These are phyloP conservation scores for Periconia macrospinosa DNA, from an alignment of 2,329 filamentous ascomycete species.

Conservation along the genomic window DNA sequence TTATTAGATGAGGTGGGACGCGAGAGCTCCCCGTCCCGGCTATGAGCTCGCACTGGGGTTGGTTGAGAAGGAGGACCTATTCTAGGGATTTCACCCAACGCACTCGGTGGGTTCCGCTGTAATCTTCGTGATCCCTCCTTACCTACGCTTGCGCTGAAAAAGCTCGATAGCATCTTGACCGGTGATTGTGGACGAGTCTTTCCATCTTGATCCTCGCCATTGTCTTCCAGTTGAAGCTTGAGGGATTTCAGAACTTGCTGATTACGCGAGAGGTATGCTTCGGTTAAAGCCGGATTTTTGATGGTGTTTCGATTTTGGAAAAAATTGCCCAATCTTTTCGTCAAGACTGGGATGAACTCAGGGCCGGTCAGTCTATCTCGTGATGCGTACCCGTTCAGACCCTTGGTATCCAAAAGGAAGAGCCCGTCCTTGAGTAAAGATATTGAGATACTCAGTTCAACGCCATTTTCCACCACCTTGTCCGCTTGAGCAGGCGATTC, in stretches of 20 bases:
- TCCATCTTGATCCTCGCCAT: slow-evolving; percentile 52
- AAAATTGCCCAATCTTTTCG: slow-evolving; percentile 73
- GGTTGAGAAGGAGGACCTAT: slow-evolving; percentile 38
- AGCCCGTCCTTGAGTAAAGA: slow-evolving; percentile 56
- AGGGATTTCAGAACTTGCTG: slow-evolving; percentile 75
- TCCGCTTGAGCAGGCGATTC: slow-evolving; percentile 67
- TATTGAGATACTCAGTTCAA: slow-evolving; percentile 72
- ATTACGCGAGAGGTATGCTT: slow-evolving; percentile 75
- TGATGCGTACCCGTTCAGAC: slow-evolving; percentile 70
- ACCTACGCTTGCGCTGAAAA: slow-evolving; percentile 66
- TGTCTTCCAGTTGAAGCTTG: slow-evolving; percentile 62
- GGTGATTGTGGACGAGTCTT: slow-evolving; percentile 81
- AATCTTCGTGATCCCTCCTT: slow-evolving; percentile 43
- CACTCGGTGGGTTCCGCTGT: slow-evolving; percentile 34
- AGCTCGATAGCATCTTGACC: slow-evolving; percentile 84
- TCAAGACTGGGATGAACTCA: slow-evolving; percentile 74
- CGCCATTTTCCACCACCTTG: slow-evolving; percentile 53
- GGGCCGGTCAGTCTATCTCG: slow-evolving; percentile 73
- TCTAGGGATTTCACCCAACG: slow-evolving; percentile 39
- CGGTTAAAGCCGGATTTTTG: slow-evolving; percentile 64
- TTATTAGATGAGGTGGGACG: slow-evolving; percentile 38
- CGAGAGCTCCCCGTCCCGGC: slow-evolving; percentile 37
- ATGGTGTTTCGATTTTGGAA: slow-evolving; percentile 71
- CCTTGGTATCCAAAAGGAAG: slow-evolving; percentile 61
- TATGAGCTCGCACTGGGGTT: slow-evolving; percentile 40